Evolutionary conservation across 2,329 filamentous ascomycete species (phyloP), one percentile per base, ranked within the genome.

Genomic region (Aspergillus chevalieri): DNA sequence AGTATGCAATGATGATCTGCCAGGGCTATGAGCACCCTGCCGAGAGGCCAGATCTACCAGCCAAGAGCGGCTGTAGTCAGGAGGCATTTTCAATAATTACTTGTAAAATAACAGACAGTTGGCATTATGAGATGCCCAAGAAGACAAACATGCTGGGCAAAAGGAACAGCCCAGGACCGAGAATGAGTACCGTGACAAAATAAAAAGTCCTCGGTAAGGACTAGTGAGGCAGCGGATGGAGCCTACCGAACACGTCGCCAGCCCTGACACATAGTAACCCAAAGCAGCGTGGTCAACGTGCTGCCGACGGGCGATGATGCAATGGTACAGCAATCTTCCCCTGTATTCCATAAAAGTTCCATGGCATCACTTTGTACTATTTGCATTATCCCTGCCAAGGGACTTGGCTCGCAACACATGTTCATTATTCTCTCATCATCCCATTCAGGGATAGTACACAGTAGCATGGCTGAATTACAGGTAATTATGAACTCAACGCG

Each of bases 401-500:
- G 26, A 30, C 26, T 30, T 30, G 26, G 26, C 10, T 30, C 26
- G 26, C 26, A 30, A 30, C 10, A 30, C 26, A 30, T 30, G 26
- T 12, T 30, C 26, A 30, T 10, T 30, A 30, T 30, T 30, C 26
- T 28, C 26, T 28, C 26, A 28, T 28, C 26, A 22, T 22, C 21
- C 21, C 4, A 22, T 22, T 22, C 21, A 30, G 26, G 26, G 26
- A 30, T 38, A 38, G n/a, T 38, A 38, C 30, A 10, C 10, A 14
- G 34, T 38, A 15, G 8, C 17, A 38, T 19, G n/a, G 26, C 26
- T 4, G 4, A 30, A 30, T 30, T 30, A 30, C 26, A 30, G 26
- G 26, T 30, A 30, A 30, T 30, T 22, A 12, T 21, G 42, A 26
- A n/a, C 42, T 19, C 33, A 33, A 48, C 52, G 50, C 49, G 53